Evolutionary conservation across 177 flowering plant genomes (phyloP), one percentile per base, ranked within the genome.

Genomic region (Vitis hybrid): DNA sequence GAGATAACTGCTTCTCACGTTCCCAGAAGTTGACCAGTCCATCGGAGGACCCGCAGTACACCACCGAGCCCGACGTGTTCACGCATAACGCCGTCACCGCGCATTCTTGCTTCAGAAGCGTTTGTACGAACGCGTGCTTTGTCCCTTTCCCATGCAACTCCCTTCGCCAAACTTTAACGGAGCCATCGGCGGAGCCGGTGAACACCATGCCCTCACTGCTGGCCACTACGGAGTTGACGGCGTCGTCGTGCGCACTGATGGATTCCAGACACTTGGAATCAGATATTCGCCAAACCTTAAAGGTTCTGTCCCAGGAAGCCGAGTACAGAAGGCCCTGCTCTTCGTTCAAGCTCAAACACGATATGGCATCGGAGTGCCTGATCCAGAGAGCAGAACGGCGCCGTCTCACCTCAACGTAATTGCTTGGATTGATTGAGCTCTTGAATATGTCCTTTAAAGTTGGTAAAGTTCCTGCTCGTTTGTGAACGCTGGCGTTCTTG

Each of bases 151-250:
- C 85, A 1, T 65, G 71, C 15, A 56, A 12, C 67, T 89, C 91
- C 62, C 89, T 73, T 60, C 72, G 65, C 97, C 97, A 92, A 6
- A 81, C 86, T 70, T 90, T 92, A 0, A 90, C 90, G 5, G 88
- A 82, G 1, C 97, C 97, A 63, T 92, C 97, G 0, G 95, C 97
- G 0, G 95, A 87, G 1, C 95, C 97, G 0, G 92, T 86, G 78
- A 86, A 89, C 2, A 90, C 89, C 35, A 88, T 1, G 1, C 89
- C 94, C 1, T 82, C 89, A 9, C 50, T 64, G 46, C 84, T 82
- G 1, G 89, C 66, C 0, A 86, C 92, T 6, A 92, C 89, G 2
- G 97, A 77, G 74, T 92, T 92, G 2, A 91, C 92, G 11, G 97
- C 97, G 68, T 91, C 97, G 14, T 86, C 90, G 62, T 91, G 97